A percentile compares a stretch with the other conserved stretches of the same genome.
phyloP scores from a whole-genome alignment of 805 yeast genomes.

The Saccharomycopsis synnaedendra region DNA sequence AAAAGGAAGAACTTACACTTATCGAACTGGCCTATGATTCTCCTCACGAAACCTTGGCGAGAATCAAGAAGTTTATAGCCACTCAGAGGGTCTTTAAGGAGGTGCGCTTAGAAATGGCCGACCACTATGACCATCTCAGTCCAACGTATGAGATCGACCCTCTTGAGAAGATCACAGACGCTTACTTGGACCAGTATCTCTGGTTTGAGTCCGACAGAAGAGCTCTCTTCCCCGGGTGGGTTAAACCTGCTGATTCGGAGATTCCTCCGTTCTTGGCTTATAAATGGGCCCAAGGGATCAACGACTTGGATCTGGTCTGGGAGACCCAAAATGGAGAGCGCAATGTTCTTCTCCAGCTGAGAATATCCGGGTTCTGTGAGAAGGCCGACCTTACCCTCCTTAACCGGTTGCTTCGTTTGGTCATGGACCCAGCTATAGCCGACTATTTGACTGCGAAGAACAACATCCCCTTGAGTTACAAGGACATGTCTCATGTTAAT shows the following conservation, averaged over 20 bases:
- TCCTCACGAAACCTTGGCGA: slow-evolving; percentile 84
- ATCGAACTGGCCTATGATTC: slow-evolving; percentile 96
- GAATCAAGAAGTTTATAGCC: slow-evolving; percentile 70
- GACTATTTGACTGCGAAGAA: slow-evolving; percentile 91
- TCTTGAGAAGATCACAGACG: slow-evolving; percentile 89
- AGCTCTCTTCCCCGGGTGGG: slow-evolving; percentile 87
- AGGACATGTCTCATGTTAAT: slow-evolving; percentile 92
- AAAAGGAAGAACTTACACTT: slow-evolving; percentile 84
- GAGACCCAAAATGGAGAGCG: slow-evolving; percentile 60
- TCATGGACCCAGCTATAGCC: slow-evolving; percentile 85
- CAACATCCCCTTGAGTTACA: slow-evolving; percentile 69
- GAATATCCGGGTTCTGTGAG: slow-evolving; percentile 60
- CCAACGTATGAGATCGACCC: slow-evolving; percentile 90
- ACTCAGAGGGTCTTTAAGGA: slow-evolving; percentile 92
- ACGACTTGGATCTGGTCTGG: slow-evolving; percentile 74
- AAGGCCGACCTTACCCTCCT: slow-evolving; percentile 81
- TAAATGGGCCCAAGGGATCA: slow-evolving; percentile 90
- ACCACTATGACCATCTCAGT: slow-evolving; percentile 67
- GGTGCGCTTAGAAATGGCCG: slow-evolving; percentile 80
- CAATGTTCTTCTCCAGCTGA: slow-evolving; percentile 75
- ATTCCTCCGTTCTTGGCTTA: slow-evolving; percentile 86
- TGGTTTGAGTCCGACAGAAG: slow-evolving; percentile 94
- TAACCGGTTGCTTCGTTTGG: slow-evolving; percentile 66
- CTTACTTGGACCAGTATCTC: slow-evolving; percentile 86
- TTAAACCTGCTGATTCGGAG: slow-evolving; percentile 89